These are phyloP conservation scores for Fusarium sp. DNA, from an alignment of 2,329 filamentous ascomycete species.

Conservation along the genomic window DNA sequence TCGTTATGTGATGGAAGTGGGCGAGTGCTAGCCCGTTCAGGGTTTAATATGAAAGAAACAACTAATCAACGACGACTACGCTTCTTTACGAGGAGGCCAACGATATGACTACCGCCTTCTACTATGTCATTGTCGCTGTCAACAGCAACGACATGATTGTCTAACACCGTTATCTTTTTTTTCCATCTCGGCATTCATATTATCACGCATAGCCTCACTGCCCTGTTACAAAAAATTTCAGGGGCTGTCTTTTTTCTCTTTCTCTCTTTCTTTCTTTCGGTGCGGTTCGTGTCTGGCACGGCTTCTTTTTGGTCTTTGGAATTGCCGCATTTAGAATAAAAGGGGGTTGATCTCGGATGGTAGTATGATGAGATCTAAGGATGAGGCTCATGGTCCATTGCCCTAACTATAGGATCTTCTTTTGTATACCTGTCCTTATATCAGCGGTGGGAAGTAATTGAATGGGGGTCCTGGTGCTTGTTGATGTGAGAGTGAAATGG, in stretches of 20 bases:
- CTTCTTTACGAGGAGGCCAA: conserved; percentile 1
- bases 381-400: neutral
- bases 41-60: conserved; percentile 26
- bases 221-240: conserved; percentile 16
- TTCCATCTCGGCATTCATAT: conserved; percentile 30
- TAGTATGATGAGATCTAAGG: conserved; percentile 12
- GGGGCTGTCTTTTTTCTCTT: conserved; percentile 21
- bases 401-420: neutral
- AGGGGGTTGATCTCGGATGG: neutral
- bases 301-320: conserved; percentile 20
- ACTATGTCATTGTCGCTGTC: neutral
- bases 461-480: neutral
- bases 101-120: conserved; percentile 5
- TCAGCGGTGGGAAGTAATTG: neutral
- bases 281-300: conserved; percentile 10
- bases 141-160: conserved; percentile 4
- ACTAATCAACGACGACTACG: conserved; percentile 37
- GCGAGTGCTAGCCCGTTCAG: conserved; percentile 1
- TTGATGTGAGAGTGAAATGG: conserved; percentile 2
- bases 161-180: conserved; percentile 20
- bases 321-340: conserved; percentile 23
- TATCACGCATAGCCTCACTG: conserved; percentile 24
- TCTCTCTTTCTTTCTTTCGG: conserved; percentile 24
- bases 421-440: neutral
- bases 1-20: conserved; percentile 61